Conservation (phyloP, 495 filamentous ascomycete genomes). For the Penicillium goetzii region DNA sequence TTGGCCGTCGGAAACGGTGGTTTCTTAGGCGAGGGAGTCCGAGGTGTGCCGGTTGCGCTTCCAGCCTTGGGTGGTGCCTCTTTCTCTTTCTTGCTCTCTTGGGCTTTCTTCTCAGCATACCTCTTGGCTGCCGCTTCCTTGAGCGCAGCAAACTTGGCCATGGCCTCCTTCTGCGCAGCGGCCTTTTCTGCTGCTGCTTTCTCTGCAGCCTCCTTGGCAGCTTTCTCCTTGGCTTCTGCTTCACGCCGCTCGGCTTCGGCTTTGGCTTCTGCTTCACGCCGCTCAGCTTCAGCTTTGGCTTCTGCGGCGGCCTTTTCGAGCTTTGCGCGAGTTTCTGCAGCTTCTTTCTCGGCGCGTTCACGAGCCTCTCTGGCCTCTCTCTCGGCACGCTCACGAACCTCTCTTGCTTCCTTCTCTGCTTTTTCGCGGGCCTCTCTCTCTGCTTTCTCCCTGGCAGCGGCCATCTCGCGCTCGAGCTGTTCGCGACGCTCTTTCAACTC, state of each 20-base stretch:
- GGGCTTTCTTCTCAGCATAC: conserved; percentile 52
- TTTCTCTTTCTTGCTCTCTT: conserved; percentile 42
- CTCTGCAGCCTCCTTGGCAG: conserved; percentile 47
- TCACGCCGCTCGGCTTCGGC: conserved; percentile 44
- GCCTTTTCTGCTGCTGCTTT: conserved; percentile 51
- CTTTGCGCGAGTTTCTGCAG: conserved; percentile 32
- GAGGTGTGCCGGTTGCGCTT: conserved; percentile 38
- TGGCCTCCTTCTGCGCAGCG: conserved; percentile 50
- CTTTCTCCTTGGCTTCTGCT: conserved; percentile 43
- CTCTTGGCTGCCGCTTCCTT: conserved; percentile 51
- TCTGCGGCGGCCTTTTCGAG: conserved; percentile 36
- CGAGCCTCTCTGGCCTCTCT: conserved; percentile 43
- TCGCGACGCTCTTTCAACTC: conserved; percentile 53
- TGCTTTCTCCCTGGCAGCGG: conserved; percentile 48
- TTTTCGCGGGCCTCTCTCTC: conserved; percentile 51
- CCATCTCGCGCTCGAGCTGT: conserved; percentile 53
- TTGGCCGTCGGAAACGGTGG: conserved; percentile 63
- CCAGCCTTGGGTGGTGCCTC: conserved; percentile 33
- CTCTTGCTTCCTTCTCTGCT: conserved; percentile 42
- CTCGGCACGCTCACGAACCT: conserved; percentile 39
- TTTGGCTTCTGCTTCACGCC: conserved; percentile 41
- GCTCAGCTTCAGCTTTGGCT: conserved; percentile 42
- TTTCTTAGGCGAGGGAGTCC: conserved; percentile 56
- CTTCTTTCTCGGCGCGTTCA: conserved; percentile 43
- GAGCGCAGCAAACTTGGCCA: conserved; percentile 50